Evolutionary conservation across 176 grass and related monocot species (phyloP).

Genomic region (Zoysia japonica): DNA sequence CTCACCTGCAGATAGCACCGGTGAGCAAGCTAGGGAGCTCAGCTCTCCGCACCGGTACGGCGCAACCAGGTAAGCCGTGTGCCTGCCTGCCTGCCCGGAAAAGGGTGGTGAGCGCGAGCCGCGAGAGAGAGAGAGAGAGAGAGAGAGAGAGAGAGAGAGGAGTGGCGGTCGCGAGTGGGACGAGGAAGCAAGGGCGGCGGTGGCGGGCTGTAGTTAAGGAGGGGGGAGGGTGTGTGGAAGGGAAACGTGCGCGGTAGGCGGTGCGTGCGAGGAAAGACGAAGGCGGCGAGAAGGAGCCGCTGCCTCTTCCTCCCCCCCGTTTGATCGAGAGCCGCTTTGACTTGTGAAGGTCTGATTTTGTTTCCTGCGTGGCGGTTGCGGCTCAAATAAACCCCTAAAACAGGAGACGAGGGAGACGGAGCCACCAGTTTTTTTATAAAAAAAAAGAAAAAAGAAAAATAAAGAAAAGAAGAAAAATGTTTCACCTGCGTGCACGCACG

Average conservation of each 20-base stretch:
- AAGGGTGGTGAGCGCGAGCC: background rate
- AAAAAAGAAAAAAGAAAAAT: too few relatives aligned
- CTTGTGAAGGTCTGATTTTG: background rate
- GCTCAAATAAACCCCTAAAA: too few relatives aligned
- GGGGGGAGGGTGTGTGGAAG: background rate
- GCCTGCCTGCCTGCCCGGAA: background rate
- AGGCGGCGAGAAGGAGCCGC: conserved; percentile 29
- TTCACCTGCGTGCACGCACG: too few relatives aligned
- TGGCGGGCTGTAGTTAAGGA: background rate
- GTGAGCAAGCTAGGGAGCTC: background rate
- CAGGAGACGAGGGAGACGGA: too few relatives aligned
- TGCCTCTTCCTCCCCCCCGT: too few relatives aligned
- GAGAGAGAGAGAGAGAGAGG: background rate
- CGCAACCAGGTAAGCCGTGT: too few relatives aligned
- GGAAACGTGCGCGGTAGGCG: conserved; percentile 13
- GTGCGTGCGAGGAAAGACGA: conserved; percentile 9
- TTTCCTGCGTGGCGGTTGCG: background rate
- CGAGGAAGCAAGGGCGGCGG: background rate
- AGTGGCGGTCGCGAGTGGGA: background rate
- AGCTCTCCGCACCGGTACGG: background rate
- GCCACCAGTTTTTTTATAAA: background rate
- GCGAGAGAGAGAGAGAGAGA: background rate
- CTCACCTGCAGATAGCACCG: conserved; percentile 33
- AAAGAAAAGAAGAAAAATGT: too few relatives aligned
- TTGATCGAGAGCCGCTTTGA: conserved; percentile 21